Evolutionary conservation across 2,329 filamentous ascomycete genomes (phyloP), one percentile per base, ranked within the genome.

Genomic region (Diaporthe australafricana): DNA sequence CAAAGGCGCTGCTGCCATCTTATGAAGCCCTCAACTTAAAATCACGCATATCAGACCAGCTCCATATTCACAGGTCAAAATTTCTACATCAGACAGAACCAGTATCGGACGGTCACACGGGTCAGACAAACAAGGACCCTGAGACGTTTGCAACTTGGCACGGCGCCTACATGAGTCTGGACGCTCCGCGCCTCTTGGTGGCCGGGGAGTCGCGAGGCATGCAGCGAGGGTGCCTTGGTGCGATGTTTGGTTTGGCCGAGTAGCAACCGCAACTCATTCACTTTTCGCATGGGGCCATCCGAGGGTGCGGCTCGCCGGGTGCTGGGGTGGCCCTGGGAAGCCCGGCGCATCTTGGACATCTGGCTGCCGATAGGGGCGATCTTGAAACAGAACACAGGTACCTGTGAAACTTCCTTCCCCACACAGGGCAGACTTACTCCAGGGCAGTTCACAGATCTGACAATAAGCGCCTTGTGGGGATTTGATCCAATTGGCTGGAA

Each of bases 61-160:
- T 38, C 60, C 60, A 50, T 50, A 65, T 38, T 25, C 42, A 65
- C 60, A 20, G n/a, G 20, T 16, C n/a, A 50, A 38, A 47, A 65
- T 38, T 50, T 50, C 60, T 50, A 65, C 45, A 65, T 50, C 60
- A 65, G 60, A 65, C 60, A 65, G 14, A 14, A 65, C 6, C 27
- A 50, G 60, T 65, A 65, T 65, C 60, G 60, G 60, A 65, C 60
- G 60, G 45, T 65, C 60, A 65, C 60, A 65, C 45, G 16, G 60
- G 30, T 65, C 30, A 65, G 45, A 65, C 60, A 50, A 16, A 65
- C 30, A 35, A 65, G 60, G 30, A 38, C 60, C 45, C 60, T 65
- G 60, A 65, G 60, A 65, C 60, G 30, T 38, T 20, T 50, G 30
- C 60, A 65, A 65, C 60, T 65, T 65, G 60, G 60, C 60, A 38